Percentiles rank a stretch among this genome's conserved stretches.
Evolutionary conservation across 345 rosid genomes (phyloP).

Genomic region (Gossypium stocksii): DNA sequence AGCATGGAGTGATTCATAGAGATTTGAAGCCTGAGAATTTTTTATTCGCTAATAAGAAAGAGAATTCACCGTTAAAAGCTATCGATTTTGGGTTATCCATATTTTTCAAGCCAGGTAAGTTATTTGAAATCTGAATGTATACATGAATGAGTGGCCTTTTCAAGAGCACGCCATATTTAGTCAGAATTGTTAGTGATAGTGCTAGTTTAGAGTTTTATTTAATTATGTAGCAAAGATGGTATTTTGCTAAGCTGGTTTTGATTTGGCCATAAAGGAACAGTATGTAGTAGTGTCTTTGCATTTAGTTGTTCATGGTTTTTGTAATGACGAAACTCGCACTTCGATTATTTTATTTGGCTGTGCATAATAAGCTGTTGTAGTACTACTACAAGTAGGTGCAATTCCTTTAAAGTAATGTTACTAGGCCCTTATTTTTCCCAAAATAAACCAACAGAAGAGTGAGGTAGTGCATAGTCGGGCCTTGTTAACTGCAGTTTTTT

Average conservation of each 20-base stretch:
- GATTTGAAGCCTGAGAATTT: conserved; percentile 99
- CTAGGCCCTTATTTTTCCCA: background rate
- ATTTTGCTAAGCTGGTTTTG: background rate
- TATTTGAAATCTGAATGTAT: background rate
- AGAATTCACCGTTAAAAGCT: conserved; percentile 96
- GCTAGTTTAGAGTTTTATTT: background rate
- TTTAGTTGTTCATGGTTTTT: background rate
- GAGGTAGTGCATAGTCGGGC: background rate
- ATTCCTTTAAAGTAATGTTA: background rate
- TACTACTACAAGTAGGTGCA: background rate
- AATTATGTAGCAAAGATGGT: background rate
- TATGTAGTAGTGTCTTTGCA: background rate
- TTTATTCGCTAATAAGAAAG: conserved; percentile 94
- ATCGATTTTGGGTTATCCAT: conserved; percentile 98
- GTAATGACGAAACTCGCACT: background rate
- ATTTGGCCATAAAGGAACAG: background rate
- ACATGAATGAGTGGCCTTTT: background rate
- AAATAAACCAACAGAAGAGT: conserved; percentile 12
- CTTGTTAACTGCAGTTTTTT: background rate
- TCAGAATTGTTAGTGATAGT: background rate
- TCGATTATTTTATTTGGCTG: background rate
- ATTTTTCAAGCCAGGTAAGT: conserved; percentile 94
- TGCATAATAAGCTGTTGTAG: background rate
- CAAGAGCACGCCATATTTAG: background rate
- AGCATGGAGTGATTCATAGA: conserved; percentile 95